Conservation (phyloP, 768 basidiomycete species). For the Trametes cingulata region DNA sequence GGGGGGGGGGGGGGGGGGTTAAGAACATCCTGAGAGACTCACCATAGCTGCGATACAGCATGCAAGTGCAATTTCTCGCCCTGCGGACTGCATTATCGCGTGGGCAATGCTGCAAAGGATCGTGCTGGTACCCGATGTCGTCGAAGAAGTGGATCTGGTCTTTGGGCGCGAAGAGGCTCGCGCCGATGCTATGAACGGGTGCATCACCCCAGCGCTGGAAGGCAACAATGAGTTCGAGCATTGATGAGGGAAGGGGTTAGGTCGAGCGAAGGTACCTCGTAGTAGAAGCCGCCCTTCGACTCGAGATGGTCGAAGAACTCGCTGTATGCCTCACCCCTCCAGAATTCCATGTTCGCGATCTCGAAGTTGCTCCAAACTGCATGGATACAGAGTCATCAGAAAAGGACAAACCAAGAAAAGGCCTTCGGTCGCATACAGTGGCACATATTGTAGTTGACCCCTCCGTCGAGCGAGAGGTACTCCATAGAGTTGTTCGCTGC, state of each 20-base stretch:
- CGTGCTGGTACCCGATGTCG: conserved; percentile 66
- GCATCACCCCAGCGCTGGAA: conserved; percentile 45
- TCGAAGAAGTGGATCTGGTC: conserved; percentile 74
- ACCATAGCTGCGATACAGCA: conserved; percentile 59
- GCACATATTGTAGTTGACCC: conserved; percentile 63
- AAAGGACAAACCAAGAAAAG: not conserved
- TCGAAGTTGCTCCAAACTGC: conserved; percentile 70
- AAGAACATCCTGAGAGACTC: conserved; percentile 26
- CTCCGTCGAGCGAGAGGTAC: conserved; percentile 68
- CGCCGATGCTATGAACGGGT: conserved; percentile 51
- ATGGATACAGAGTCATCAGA: not conserved
- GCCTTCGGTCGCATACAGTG: conserved; percentile 46
- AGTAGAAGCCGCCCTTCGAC: conserved; percentile 84
- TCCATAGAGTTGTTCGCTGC: conserved; percentile 58
- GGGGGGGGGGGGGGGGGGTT: not conserved
- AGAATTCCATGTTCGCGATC: conserved; percentile 88
- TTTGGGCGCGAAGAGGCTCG: conserved; percentile 47
- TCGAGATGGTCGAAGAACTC: conserved; percentile 85
- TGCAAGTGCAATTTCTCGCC: conserved; percentile 50
- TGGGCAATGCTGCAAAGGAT: conserved; percentile 56
- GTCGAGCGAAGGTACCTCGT: conserved; percentile 60
- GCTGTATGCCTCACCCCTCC: conserved; percentile 81
- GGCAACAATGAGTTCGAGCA: no score
- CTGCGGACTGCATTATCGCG: conserved; percentile 37
- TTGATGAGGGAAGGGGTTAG: no score